A percentile compares a stretch with the other conserved stretches of the same genome.
Conservation (phyloP, 768 basidiomycete species). For the Tricholoma furcatifolium region DNA sequence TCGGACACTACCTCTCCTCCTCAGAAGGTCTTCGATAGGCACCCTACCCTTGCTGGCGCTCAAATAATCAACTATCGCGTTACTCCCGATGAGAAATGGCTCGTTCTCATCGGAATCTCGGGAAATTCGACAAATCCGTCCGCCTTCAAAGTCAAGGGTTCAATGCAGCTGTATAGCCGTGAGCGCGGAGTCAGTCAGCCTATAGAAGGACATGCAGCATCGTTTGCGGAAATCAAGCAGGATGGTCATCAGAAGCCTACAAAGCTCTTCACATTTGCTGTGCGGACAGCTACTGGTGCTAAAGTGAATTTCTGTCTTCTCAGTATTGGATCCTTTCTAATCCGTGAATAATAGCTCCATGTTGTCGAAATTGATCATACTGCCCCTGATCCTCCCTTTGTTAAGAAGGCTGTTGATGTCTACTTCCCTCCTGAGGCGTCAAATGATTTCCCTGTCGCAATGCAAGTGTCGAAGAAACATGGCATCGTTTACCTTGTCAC, state of each 20-base stretch:
- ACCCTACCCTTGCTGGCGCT: constrained; percentile 87
- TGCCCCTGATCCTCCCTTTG: constrained; percentile 88
- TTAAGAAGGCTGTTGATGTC: constrained; percentile 97
- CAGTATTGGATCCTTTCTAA: constrained; percentile 43
- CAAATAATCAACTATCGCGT: constrained; percentile 99
- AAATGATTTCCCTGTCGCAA: constrained; percentile 98
- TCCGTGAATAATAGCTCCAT: constrained; percentile 69
- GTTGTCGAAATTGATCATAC: constrained; percentile 98
- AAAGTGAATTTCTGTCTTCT: constrained; percentile 56
- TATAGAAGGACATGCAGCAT: constrained; percentile 97
- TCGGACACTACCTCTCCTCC: constrained; percentile 72
- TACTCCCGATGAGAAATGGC: constrained; percentile 94
- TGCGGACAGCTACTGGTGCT: constrained; percentile 94
- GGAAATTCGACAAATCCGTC: constrained; percentile 90
- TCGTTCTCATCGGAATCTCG: constrained; percentile 93
- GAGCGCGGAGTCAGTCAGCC: constrained; percentile 95
- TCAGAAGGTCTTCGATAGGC: constrained; percentile 95
- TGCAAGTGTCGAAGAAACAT: constrained; percentile 98
- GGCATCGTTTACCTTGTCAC: constrained; percentile 97
- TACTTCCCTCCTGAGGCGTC: constrained; percentile 98
- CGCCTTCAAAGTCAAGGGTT: constrained; percentile 98
- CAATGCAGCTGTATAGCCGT: constrained; percentile 94
- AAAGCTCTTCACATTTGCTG: constrained; percentile 94
- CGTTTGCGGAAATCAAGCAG: constrained; percentile 88
- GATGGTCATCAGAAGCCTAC: constrained; percentile 85